A percentile compares a stretch with the other conserved stretches of the same genome.
phyloP scores from a whole-genome alignment of 257 asterid genomes.

The Ocimum tenuiflorum region DNA sequence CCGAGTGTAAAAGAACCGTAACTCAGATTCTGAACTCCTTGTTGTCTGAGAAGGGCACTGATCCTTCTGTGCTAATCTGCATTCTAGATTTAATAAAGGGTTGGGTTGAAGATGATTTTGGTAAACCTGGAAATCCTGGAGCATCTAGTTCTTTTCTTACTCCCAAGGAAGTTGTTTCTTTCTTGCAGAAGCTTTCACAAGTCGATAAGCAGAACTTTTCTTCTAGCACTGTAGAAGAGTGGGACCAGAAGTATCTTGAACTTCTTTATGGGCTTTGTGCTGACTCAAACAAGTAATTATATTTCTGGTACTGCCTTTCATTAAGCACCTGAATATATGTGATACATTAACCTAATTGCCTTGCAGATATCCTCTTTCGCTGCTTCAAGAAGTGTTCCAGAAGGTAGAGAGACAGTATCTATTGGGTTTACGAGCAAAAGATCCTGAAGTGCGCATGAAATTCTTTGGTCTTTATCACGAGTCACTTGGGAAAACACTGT shows the following conservation, averaged over 20 bases:
- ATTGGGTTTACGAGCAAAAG: constrained; percentile 88
- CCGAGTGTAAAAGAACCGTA: constrained; percentile 87
- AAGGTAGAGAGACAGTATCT: constrained; percentile 93
- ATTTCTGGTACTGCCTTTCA: constrained; percentile 10
- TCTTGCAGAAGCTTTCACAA: constrained; percentile 96
- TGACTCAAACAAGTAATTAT: constrained; percentile 70
- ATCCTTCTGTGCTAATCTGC: constrained; percentile 87
- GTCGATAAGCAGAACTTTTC: constrained; percentile 84
- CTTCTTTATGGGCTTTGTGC: constrained; percentile 95
- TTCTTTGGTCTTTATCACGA: constrained; percentile 85
- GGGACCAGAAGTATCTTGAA: constrained; percentile 87
- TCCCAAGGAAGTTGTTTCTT: constrained; percentile 80
- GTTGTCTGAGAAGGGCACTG: constrained; percentile 87
- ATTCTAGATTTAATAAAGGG: constrained; percentile 80
- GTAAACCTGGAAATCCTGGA: constrained; percentile 64
- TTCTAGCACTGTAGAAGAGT: constrained; percentile 59
- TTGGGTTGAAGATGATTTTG: constrained; percentile 84
- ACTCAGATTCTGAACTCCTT: constrained; percentile 74
- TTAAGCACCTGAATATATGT: constrained; percentile 1
- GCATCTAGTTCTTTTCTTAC: constrained; percentile 60
- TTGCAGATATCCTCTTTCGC: constrained; percentile 65
- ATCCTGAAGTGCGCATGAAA: constrained; percentile 74
- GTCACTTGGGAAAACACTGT: constrained; percentile 80
- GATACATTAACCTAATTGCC: constrained; percentile 23
- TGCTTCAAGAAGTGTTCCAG: constrained; percentile 90